Conservation (phyloP, 2,329 filamentous ascomycete genomes). For the Curvularia sp. region DNA sequence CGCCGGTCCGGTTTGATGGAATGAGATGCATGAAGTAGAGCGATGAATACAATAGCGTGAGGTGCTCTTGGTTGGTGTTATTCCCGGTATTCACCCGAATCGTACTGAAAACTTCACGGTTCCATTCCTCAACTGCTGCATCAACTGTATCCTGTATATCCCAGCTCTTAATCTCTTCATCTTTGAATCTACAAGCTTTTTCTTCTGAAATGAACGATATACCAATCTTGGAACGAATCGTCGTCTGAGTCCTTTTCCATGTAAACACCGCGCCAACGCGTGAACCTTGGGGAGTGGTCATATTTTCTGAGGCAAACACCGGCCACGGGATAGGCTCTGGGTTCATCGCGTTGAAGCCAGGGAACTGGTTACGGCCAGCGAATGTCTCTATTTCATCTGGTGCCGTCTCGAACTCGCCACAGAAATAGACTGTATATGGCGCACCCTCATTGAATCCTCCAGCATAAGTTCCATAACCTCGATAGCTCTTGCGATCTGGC, state of each 20-base stretch:
- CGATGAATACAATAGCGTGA: constrained; percentile 69
- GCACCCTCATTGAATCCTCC: constrained; percentile 45
- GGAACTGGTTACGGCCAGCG: constrained; percentile 16
- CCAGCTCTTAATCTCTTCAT: constrained; percentile 52
- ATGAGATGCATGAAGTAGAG: constrained; percentile 73
- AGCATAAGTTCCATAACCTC: constrained; percentile 34
- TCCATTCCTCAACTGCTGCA: constrained; percentile 53
- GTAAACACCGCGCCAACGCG: constrained; percentile 57
- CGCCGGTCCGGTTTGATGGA: constrained; percentile 73
- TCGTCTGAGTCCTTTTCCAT: constrained; percentile 40
- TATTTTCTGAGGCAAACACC: constrained; percentile 19
- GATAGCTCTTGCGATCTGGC: constrained; percentile 33
- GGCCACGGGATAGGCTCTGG: constrained; percentile 16
- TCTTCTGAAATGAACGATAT: constrained; percentile 58
- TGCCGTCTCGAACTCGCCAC: constrained; percentile 35
- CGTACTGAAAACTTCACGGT: constrained; percentile 63
- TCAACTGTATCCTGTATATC: constrained; percentile 49
- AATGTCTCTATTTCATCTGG: constrained; percentile 16
- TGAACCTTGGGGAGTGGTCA: constrained; percentile 48
- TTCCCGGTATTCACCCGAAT: constrained; percentile 54
- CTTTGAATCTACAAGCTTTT: constrained; percentile 56
- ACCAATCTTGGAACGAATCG: constrained; percentile 57
- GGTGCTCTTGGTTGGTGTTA: constrained; percentile 57
- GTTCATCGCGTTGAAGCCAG: constrained; percentile 58
- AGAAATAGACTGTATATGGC: constrained; percentile 39